Evolutionary conservation across 176 grass and related monocot species (phyloP).

Genomic region (Guadua angustifolia): DNA sequence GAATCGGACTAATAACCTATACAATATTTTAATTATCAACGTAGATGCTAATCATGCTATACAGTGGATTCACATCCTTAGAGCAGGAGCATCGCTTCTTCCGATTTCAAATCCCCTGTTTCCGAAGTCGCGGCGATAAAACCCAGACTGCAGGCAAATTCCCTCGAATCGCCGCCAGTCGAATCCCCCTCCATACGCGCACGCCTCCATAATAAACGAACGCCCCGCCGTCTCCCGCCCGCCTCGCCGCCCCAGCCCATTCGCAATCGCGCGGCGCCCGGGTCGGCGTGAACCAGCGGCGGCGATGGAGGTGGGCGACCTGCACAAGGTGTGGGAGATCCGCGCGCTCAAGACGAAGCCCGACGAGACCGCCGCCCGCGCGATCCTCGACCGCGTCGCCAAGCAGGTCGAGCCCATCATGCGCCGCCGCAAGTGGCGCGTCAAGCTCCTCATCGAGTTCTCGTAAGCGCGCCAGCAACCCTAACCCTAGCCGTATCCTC

Average conservation of each 20-base stretch:
- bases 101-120: background rate
- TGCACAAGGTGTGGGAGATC: conserved; percentile 93
- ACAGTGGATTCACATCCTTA: too few relatives aligned
- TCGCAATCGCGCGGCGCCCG: conserved; percentile 1
- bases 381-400: conserved; percentile 77
- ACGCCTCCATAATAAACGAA: background rate
- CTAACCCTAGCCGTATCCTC: conserved; percentile 34
- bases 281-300: background rate
- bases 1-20: too few relatives aligned
- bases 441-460: conserved; percentile 93
- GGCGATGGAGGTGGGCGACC: conserved; percentile 76
- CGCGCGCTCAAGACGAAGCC: conserved; percentile 73
- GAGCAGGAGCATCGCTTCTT: too few relatives aligned
- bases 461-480: conserved; percentile 51
- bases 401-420: conserved; percentile 95
- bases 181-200: background rate
- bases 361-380: conserved; percentile 66
- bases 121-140: background rate
- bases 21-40: too few relatives aligned
- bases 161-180: background rate
- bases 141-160: background rate
- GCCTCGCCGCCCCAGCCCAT: conserved; percentile 8
- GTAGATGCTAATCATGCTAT: too few relatives aligned
- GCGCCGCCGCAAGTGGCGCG: conserved; percentile 91
- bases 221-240: background rate